These are phyloP conservation scores for Psilocybe sp. DNA, from an alignment of 768 basidiomycete species.

Conservation along the genomic window DNA sequence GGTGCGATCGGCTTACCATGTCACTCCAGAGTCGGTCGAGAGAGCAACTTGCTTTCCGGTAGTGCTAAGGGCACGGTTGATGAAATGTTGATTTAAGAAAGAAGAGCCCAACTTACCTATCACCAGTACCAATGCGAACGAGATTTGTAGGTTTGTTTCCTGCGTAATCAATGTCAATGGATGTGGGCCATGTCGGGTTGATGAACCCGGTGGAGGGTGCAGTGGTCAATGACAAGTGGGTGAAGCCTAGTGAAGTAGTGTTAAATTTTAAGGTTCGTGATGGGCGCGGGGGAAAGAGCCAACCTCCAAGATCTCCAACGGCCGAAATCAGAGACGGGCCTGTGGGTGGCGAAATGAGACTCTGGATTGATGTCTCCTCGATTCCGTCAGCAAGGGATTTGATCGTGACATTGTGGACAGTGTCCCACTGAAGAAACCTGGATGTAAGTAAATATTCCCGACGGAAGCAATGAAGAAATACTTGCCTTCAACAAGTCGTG, in stretches of 20 bases:
- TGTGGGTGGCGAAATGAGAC: slow-evolving; percentile 58
- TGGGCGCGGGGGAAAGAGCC: not conserved
- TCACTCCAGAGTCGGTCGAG: slow-evolving; percentile 49
- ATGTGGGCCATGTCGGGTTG: slow-evolving; percentile 47
- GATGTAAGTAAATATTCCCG: not conserved
- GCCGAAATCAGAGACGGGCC: slow-evolving; percentile 57
- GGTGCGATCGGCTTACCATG: slow-evolving; percentile 34
- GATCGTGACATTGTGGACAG: slow-evolving; percentile 54
- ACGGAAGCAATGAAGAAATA: not conserved
- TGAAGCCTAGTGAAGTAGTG: slow-evolving; percentile 36
- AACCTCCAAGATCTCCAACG: slow-evolving; percentile 53
- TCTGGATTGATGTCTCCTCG: slow-evolving; percentile 59
- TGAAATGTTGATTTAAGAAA: not conserved
- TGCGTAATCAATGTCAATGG: slow-evolving; percentile 51
- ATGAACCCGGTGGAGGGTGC: slow-evolving; percentile 37
- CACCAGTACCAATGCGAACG: slow-evolving; percentile 51
- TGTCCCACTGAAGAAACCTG: slow-evolving; percentile 49
- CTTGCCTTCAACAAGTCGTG: slow-evolving; percentile 45
- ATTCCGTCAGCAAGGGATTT: slow-evolving; percentile 61
- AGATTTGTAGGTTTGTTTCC: slow-evolving; percentile 47
- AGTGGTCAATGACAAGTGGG: slow-evolving; percentile 39
- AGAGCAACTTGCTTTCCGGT: slow-evolving; percentile 55
- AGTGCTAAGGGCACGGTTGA: slow-evolving; percentile 22
- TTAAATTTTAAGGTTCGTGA: not conserved
- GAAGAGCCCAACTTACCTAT: slow-evolving; percentile 26